Evolutionary conservation across 2,329 filamentous ascomycete genomes (phyloP).

Genomic region (Trichoderma afroharzianum): DNA sequence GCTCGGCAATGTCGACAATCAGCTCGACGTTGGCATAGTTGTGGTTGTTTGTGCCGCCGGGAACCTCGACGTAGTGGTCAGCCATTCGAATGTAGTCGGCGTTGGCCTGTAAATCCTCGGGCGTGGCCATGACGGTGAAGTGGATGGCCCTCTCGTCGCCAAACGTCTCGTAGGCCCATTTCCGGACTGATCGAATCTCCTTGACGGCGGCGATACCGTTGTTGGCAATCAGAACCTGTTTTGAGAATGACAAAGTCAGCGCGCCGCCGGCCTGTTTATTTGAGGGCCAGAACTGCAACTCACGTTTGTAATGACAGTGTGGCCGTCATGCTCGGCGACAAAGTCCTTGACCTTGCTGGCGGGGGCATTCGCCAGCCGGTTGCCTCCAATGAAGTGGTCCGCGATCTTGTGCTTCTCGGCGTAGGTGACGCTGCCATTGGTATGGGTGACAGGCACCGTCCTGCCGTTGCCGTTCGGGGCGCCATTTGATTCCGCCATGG

Average conservation of each 20-base stretch:
- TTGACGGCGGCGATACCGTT: constrained; percentile 99
- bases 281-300: constrained; percentile 35
- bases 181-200: constrained; percentile 97
- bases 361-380: constrained; percentile 75
- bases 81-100: constrained; percentile 99
- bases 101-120: constrained; percentile 94
- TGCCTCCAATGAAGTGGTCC: constrained; percentile 95
- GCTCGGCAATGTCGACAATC: constrained; percentile 97
- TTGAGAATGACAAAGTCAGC: not conserved
- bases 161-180: constrained; percentile 99
- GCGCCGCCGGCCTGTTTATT: not conserved
- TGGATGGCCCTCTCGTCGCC: constrained; percentile 97
- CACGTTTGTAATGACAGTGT: constrained; percentile 98
- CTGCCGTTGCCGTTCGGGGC: constrained; percentile 41
- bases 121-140: constrained; percentile 99
- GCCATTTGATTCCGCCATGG: constrained; percentile 47
- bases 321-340: constrained; percentile 81
- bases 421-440: constrained; percentile 63
- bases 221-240: constrained; percentile 94
- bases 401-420: constrained; percentile 79
- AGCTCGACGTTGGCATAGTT: constrained; percentile 99
- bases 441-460: constrained; percentile 50
- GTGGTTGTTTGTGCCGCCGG: constrained; percentile 99
- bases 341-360: constrained; percentile 94
- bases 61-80: constrained; percentile 98